A percentile compares a stretch with the other conserved stretches of the same genome.
phyloP scores from a whole-genome alignment of 257 asterid species.

The Nicotiana paniculata region DNA sequence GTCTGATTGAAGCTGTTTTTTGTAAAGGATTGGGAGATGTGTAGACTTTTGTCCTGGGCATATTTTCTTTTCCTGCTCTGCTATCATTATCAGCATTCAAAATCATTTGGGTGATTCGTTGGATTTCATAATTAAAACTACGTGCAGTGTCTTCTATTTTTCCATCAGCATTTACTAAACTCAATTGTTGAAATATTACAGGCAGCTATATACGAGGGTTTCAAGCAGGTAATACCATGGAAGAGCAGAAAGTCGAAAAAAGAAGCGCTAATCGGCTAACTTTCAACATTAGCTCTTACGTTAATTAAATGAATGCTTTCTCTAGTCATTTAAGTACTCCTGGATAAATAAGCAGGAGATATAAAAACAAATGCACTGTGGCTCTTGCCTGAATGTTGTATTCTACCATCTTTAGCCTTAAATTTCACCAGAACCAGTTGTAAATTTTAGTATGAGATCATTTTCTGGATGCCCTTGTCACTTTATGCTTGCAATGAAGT shows the following conservation, averaged over 20 bases:
- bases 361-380: neutral
- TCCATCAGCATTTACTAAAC: neutral
- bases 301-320: neutral
- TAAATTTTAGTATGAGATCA: neutral
- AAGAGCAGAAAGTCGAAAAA: slow-evolving; percentile 42
- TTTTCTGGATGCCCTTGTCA: neutral
- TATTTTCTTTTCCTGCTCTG: neutral
- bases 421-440: neutral
- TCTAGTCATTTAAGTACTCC: neutral
- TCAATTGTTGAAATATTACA: slow-evolving; percentile 18
- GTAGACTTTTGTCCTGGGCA: neutral
- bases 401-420: neutral
- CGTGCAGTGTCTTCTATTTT: too few species aligned
- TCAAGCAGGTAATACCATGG: slow-evolving; percentile 65
- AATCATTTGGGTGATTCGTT: neutral
- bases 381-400: neutral
- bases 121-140: neutral
- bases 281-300: neutral
- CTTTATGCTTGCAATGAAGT: neutral
- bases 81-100: neutral
- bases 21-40: neutral
- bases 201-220: slow-evolving; percentile 48
- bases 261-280: neutral
- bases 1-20: neutral
- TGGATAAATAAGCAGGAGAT: neutral